Evolutionary conservation across 2,329 filamentous ascomycete species (phyloP).

Genomic region (Lachnellula arida): DNA sequence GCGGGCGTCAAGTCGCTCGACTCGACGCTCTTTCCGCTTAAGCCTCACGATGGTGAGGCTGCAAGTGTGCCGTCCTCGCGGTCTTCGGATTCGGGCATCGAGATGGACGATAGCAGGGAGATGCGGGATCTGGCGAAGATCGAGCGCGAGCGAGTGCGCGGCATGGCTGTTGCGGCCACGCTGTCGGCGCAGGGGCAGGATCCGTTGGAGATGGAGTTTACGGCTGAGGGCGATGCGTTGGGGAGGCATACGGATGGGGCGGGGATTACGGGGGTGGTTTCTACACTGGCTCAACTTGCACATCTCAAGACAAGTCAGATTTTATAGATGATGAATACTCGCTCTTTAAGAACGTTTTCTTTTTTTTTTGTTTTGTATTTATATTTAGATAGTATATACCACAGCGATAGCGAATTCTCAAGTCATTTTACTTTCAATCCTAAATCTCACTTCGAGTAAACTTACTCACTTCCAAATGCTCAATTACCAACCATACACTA

Average conservation of each 20-base stretch:
- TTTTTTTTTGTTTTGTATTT: no score
- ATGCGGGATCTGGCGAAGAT: slow-evolving; percentile 11
- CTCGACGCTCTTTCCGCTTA: not conserved
- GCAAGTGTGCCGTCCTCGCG: slow-evolving; percentile 1
- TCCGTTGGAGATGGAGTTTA: slow-evolving; percentile 24
- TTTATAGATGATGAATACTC: slow-evolving; percentile 14
- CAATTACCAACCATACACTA: no score
- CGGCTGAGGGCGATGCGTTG: slow-evolving; percentile 28
- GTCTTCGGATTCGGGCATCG: slow-evolving; percentile 21
- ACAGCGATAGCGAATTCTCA: no score
- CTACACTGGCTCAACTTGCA: slow-evolving; percentile 33
- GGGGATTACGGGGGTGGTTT: slow-evolving; percentile 33
- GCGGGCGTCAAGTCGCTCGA: slow-evolving; percentile 9
- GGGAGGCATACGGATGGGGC: slow-evolving; percentile 35
- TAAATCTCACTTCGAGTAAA: no score
- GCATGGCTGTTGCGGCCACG: slow-evolving; percentile 18
- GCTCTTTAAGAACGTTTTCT: not conserved
- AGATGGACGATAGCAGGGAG: slow-evolving; percentile 8
- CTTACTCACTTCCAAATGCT: no score
- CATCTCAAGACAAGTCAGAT: slow-evolving; percentile 29
- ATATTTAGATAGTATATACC: not conserved
- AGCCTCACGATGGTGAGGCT: not conserved
- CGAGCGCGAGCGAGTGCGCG: slow-evolving; percentile 19
- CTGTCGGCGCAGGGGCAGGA: slow-evolving; percentile 19
- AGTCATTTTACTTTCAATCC: no score